Base-by-base conservation (phyloP, 1,284 basidiomycete genomes). In the Salmacisia buchloeana region DNA sequence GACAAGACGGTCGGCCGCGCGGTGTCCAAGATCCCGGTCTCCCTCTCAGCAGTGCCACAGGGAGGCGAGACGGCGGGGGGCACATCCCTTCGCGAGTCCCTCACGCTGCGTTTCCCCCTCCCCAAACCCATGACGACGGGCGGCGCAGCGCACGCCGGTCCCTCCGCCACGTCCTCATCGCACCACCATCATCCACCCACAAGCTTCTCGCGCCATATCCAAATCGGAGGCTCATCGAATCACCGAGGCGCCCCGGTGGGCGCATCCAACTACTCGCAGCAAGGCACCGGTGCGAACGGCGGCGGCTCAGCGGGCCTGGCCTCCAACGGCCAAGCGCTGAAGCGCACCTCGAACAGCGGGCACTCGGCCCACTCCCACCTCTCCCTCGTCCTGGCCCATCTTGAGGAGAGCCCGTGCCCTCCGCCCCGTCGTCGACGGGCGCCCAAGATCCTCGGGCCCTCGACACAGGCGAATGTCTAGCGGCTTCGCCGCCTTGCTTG, bases 321-420 rank as follows among this genome's bases (percentile, higher is more conserved):
- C 29, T 18, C 31, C 27, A 54, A 31, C 27, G 49, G 49, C 15
- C 49, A 54, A 31, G 18, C 34, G 49, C 27, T 31, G 25, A 27
- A 31, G 27, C 49, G 49, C 15, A 54, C 21, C 27, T 54, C 49
- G 31, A 54, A 31, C 49, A 54, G 49, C 27, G 13, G 31, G 13
- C 49, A 54, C 5, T 54, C 49, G 15, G 29, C 31, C 29, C 49
- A 54, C 4, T 54, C 49, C 9, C 49, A 54, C 29, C 49, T 54
- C 15, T 54, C 49, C 25, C 49, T 54, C 49, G 49, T 54, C 12
- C 49, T 54, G 49, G 49, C 49, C 27, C 25, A 54, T n/a, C 27
- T 54, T 13, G 49, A 54, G 29, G 49, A 54, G 29, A 54, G 49
- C 13, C 49, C 49, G 6, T 54, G 49, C 15, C 49, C 49, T 27